Conservation (phyloP, 805 yeast genomes). For the Jamesozyma hellenica region DNA sequence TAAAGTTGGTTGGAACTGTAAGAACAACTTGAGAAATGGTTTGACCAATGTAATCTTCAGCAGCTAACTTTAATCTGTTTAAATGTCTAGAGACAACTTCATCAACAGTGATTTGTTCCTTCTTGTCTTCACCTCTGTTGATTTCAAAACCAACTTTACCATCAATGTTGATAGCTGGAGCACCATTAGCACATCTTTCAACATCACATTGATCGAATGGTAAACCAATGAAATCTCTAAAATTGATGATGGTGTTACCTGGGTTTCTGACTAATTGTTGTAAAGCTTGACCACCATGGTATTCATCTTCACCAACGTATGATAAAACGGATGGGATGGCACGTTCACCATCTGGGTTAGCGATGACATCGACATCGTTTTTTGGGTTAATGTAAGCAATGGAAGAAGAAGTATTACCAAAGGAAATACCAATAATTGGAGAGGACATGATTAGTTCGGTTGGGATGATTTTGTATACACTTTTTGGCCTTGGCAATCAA, state of each 20-base stretch:
- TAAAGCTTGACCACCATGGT: slow-evolving; percentile 93
- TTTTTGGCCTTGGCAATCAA: no score
- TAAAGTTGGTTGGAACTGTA: slow-evolving; percentile 83
- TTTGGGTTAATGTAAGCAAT: slow-evolving; percentile 92
- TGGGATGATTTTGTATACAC: no score
- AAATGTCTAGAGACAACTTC: slow-evolving; percentile 81
- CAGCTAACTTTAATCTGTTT: slow-evolving; percentile 71
- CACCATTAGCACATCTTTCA: slow-evolving; percentile 50
- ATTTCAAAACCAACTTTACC: slow-evolving; percentile 66
- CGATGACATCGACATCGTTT: slow-evolving; percentile 76
- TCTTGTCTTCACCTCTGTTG: slow-evolving; percentile 36
- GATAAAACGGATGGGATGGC: slow-evolving; percentile 87
- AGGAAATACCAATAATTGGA: slow-evolving; percentile 84
- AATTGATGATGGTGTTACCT: slow-evolving; percentile 72
- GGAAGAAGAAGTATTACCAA: slow-evolving; percentile 93
- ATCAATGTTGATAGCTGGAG: slow-evolving; percentile 30
- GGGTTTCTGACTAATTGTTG: slow-evolving; percentile 90
- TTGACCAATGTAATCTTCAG: slow-evolving; percentile 84
- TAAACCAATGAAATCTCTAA: slow-evolving; percentile 86
- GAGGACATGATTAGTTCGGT: slow-evolving; percentile 16
- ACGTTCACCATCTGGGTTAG: slow-evolving; percentile 98
- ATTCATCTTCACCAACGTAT: slow-evolving; percentile 89
- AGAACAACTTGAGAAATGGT: slow-evolving; percentile 72
- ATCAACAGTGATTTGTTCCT: slow-evolving; percentile 54
- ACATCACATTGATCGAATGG: slow-evolving; percentile 61